These are phyloP conservation scores for Coemansia sp. DNA, from an alignment of 192 early-diverging fungal species.

Conservation along the genomic window DNA sequence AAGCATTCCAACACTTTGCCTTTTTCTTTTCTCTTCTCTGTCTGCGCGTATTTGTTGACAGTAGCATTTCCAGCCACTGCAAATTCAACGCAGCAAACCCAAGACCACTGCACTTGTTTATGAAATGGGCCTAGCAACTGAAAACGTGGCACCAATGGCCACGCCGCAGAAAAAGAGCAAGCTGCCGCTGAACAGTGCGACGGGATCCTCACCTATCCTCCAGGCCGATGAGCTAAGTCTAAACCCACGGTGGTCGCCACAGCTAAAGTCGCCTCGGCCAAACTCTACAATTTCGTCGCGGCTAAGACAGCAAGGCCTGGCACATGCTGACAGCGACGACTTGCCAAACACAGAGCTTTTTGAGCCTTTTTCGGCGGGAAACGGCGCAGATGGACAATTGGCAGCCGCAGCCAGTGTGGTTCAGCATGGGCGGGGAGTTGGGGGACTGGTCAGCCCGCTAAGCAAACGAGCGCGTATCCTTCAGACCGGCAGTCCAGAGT, in stretches of 20 bases:
- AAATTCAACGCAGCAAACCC: background rate
- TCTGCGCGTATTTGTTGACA: background rate
- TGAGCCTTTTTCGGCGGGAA: background rate
- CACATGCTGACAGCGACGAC: background rate
- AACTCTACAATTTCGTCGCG: slow-evolving; percentile 47
- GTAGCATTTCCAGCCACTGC: background rate
- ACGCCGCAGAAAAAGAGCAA: slow-evolving; percentile 38
- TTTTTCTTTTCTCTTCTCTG: background rate
- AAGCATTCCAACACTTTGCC: background rate
- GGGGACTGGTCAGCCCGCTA: slow-evolving; percentile 32
- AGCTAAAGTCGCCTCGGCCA: slow-evolving; percentile 48
- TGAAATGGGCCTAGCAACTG: slow-evolving; percentile 33
- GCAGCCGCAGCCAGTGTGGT: background rate
- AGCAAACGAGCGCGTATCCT: slow-evolving; percentile 49
- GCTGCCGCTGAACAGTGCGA: background rate
- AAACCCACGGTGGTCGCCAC: slow-evolving; percentile 56
- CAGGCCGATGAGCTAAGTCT: slow-evolving; percentile 55
- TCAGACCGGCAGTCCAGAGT: slow-evolving; percentile 47
- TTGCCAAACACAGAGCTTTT: background rate
- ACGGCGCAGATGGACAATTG: background rate
- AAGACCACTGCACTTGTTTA: background rate
- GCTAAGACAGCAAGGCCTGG: slow-evolving; percentile 25
- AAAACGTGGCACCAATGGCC: slow-evolving; percentile 20
- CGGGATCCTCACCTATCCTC: slow-evolving; percentile 42
- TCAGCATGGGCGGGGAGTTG: slow-evolving; percentile 7